phyloP scores from a whole-genome alignment of 1,139 yeast genomes.

The Blastobotrys indianensis region DNA sequence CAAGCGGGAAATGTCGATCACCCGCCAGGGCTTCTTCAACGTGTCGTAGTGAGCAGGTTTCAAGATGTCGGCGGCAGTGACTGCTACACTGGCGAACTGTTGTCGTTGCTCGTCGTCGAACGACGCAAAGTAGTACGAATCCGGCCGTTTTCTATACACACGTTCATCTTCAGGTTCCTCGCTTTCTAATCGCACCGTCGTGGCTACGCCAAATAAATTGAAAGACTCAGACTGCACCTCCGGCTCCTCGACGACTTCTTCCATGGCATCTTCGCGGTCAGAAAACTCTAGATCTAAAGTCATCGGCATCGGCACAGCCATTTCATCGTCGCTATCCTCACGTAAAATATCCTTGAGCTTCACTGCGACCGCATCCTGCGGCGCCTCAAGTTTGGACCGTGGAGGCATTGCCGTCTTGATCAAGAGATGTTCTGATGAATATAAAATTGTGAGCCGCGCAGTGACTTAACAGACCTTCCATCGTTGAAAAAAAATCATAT shows the following conservation, averaged over 20 bases:
- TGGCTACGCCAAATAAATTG: slow-evolving; percentile 11
- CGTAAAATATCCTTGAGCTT: slow-evolving; percentile 5
- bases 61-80: slow-evolving; percentile 22
- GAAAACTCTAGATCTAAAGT: slow-evolving; percentile 24
- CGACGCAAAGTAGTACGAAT: slow-evolving; percentile 22
- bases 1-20: slow-evolving; percentile 25
- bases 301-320: slow-evolving; percentile 11
- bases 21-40: slow-evolving; percentile 22
- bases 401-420: too few relatives aligned
- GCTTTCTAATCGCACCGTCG: slow-evolving; percentile 8
- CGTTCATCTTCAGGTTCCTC: slow-evolving; percentile 11
- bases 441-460: too few relatives aligned
- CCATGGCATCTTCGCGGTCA: slow-evolving; percentile 18
- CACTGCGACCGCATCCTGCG: not conserved
- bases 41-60: slow-evolving; percentile 17
- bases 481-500: too few relatives aligned
- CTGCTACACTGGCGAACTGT: slow-evolving; percentile 19
- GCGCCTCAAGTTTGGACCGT: not conserved
- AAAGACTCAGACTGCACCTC: slow-evolving; percentile 13
- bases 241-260: slow-evolving; percentile 15
- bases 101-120: slow-evolving; percentile 9
- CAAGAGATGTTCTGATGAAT: too few relatives aligned
- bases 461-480: too few relatives aligned
- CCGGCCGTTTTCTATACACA: slow-evolving; percentile 22
- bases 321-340: slow-evolving; percentile 5